These are phyloP conservation scores for Curvularia eragrostidis DNA, from an alignment of 2,329 filamentous ascomycete species.

Conservation along the genomic window DNA sequence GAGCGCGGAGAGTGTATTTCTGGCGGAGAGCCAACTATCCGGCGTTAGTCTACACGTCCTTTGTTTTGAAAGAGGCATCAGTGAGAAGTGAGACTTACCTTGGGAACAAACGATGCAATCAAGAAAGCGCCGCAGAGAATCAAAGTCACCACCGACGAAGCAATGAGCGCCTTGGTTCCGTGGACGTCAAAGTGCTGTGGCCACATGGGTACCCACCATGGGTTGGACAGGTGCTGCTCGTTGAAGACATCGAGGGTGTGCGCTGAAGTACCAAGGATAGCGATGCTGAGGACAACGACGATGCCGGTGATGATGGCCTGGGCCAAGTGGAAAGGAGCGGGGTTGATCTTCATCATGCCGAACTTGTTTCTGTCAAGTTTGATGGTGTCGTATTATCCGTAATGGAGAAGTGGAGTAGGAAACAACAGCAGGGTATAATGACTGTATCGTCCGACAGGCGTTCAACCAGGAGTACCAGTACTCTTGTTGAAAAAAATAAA, in stretches of 20 bases:
- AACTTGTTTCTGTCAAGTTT: neutral
- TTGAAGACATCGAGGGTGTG: slow-evolving; percentile 55
- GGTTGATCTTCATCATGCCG: slow-evolving; percentile 47
- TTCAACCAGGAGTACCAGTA: slow-evolving; percentile 41
- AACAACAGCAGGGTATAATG: slow-evolving; percentile 10
- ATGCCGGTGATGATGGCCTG: slow-evolving; percentile 45
- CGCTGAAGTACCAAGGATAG: slow-evolving; percentile 53
- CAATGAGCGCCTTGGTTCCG: slow-evolving; percentile 53
- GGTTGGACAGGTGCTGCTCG: slow-evolving; percentile 51
- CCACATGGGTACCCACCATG: slow-evolving; percentile 59
- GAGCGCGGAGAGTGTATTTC: slow-evolving; percentile 49
- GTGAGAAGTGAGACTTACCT: slow-evolving; percentile 30
- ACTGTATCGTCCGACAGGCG: slow-evolving; percentile 17
- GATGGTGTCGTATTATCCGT: slow-evolving; percentile 5
- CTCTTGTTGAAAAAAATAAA: slow-evolving; percentile 23
- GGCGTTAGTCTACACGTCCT: slow-evolving; percentile 11
- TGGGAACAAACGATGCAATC: slow-evolving; percentile 43
- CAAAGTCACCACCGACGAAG: slow-evolving; percentile 47
- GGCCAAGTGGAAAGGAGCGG: slow-evolving; percentile 45
- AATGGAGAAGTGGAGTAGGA: neutral
- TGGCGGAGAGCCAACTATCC: slow-evolving; percentile 41
- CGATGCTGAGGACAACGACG: slow-evolving; percentile 50
- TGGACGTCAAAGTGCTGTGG: slow-evolving; percentile 55
- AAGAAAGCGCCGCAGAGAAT: slow-evolving; percentile 50
- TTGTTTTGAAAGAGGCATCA: neutral